Percentiles rank a stretch among this genome's conserved stretches.
Evolutionary conservation across 345 rosid genomes (phyloP).

Genomic region (Acer negundo): DNA sequence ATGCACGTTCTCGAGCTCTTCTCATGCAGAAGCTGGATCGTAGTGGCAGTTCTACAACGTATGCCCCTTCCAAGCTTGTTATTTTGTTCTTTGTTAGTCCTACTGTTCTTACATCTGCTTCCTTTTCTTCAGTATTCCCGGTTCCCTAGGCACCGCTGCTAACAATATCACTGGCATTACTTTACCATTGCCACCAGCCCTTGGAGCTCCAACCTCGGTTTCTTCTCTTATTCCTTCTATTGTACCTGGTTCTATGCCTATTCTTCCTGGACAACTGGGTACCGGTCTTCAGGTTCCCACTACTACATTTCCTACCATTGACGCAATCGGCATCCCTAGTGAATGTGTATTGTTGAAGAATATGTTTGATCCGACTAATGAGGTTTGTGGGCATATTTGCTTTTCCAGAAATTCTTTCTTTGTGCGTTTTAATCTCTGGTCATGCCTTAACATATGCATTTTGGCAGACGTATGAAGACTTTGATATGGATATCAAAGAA

Average conservation of each 20-base stretch:
- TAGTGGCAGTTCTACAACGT: slow-evolving; percentile 83
- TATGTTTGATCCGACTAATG: slow-evolving; percentile 86
- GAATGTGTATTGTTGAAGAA: slow-evolving; percentile 85
- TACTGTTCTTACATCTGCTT: slow-evolving; percentile 10
- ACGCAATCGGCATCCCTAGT: slow-evolving; percentile 73
- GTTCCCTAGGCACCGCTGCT: slow-evolving; percentile 36
- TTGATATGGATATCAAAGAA: slow-evolving; percentile 87
- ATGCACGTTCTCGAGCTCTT: slow-evolving; percentile 85
- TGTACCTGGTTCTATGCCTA: slow-evolving; percentile 47
- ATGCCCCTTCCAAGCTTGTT: slow-evolving; percentile 20
- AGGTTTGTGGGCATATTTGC: slow-evolving; percentile 46
- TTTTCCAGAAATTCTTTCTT: background rate
- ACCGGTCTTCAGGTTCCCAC: slow-evolving; percentile 49
- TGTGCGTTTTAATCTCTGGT: background rate
- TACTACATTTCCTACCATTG: slow-evolving; percentile 41
- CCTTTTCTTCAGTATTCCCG: slow-evolving; percentile 34
- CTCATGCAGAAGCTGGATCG: slow-evolving; percentile 97
- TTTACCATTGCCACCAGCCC: slow-evolving; percentile 42
- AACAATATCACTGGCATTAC: slow-evolving; percentile 46
- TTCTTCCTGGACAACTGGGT: slow-evolving; percentile 55
- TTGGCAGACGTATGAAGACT: slow-evolving; percentile 79
- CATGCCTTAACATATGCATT: slow-evolving; percentile 11
- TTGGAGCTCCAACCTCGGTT: slow-evolving; percentile 43
- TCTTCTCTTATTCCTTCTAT: slow-evolving; percentile 58
- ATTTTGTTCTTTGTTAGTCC: background rate